Conservation (phyloP, 225 moss, liverwort and hornwort species). For the Marchantia paleacea region DNA sequence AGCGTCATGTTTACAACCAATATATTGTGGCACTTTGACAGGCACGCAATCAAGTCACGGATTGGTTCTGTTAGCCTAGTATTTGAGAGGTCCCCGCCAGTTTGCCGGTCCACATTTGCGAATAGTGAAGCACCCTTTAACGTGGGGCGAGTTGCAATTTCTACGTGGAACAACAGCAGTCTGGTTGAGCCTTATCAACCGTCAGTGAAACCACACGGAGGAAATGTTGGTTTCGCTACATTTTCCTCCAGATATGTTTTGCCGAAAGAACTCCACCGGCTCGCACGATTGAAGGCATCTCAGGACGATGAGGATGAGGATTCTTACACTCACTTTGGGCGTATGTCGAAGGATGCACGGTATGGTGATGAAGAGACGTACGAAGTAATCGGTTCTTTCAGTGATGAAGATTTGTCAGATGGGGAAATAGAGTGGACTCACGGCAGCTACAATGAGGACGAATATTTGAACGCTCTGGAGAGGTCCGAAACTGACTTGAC, state of each 20-base stretch:
- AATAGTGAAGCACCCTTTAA: slow-evolving; percentile 51
- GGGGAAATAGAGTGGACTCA: slow-evolving; percentile 62
- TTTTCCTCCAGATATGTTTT: slow-evolving; percentile 54
- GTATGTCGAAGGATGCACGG: slow-evolving; percentile 41
- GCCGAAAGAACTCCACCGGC: slow-evolving; percentile 55
- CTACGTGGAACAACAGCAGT: slow-evolving; percentile 61
- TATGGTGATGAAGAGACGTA: slow-evolving; percentile 50
- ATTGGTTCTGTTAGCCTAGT: slow-evolving; percentile 71
- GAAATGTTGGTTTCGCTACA: slow-evolving; percentile 55
- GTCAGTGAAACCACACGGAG: slow-evolving; percentile 33
- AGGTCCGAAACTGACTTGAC: slow-evolving; percentile 67
- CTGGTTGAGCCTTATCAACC: slow-evolving; percentile 54
- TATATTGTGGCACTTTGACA: slow-evolving; percentile 32
- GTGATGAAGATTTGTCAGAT: slow-evolving; percentile 50
- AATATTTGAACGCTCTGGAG: slow-evolving; percentile 66
- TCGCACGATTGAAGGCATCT: slow-evolving; percentile 38
- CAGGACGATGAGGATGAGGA: slow-evolving; percentile 19
- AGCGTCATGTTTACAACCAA: background rate
- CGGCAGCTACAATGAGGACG: slow-evolving; percentile 64
- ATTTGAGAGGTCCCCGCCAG: slow-evolving; percentile 68
- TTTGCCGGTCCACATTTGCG: slow-evolving; percentile 49
- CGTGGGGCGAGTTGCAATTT: slow-evolving; percentile 55
- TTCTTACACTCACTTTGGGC: slow-evolving; percentile 32
- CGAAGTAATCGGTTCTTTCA: slow-evolving; percentile 60
- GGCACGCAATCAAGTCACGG: slow-evolving; percentile 78